Evolutionary conservation across 345 rosid genomes (phyloP).

Genomic region (sweet orange (Citrus sinensis)): DVS_A1.0 CM039163.1:11820501-11821000

Average conservation of each 20-base stretch:
- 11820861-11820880: slow-evolving; percentile 49
- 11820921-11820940: slow-evolving; percentile 90
- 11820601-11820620: slow-evolving; percentile 38
- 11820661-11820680: slow-evolving; percentile 71
- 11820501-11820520: neutral
- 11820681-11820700: slow-evolving; percentile 53
- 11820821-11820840: neutral
- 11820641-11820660: slow-evolving; percentile 83
- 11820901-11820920: slow-evolving; percentile 95
- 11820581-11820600: neutral
- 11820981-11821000: slow-evolving; percentile 79
- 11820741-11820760: slow-evolving; percentile 69
- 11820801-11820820: neutral
- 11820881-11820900: slow-evolving; percentile 94
- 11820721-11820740: slow-evolving; percentile 90
- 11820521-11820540: neutral
- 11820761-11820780: slow-evolving; percentile 79
- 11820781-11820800: slow-evolving; percentile 52
- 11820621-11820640: slow-evolving; percentile 72
- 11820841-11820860: neutral
- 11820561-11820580: neutral
- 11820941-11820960: slow-evolving; percentile 91
- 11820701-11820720: slow-evolving; percentile 56
- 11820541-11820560: neutral
- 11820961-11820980: slow-evolving; percentile 64